Percentiles rank a stretch among this genome's conserved stretches.
These are phyloP conservation scores for Scutellaria baicalensis DNA, from an alignment of 257 asterid genomes.

Conservation along the genomic window DNA sequence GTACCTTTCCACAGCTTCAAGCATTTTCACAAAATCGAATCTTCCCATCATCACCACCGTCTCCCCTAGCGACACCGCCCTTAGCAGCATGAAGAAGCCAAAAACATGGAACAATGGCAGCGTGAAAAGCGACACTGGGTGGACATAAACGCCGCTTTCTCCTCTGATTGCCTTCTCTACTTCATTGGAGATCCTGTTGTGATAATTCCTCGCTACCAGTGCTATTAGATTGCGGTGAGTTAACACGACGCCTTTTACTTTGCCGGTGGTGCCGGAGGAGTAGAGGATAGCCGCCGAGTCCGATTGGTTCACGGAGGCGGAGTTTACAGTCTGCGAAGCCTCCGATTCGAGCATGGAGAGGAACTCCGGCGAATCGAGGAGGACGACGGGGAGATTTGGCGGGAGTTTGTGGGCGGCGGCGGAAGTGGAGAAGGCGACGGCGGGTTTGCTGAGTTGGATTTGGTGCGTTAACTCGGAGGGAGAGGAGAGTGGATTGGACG, in stretches of 20 bases:
- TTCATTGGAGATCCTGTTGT: not conserved
- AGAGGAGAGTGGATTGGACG: conserved; percentile 64
- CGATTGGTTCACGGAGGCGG: conserved; percentile 34
- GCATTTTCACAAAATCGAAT: conserved; percentile 77
- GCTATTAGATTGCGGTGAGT: conserved; percentile 75
- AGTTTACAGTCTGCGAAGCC: not conserved
- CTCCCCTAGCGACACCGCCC: conserved; percentile 65
- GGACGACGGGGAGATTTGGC: conserved; percentile 19
- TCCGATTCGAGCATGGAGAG: conserved; percentile 33
- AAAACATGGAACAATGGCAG: conserved; percentile 84
- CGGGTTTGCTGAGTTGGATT: conserved; percentile 53
- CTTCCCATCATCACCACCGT: conserved; percentile 47
- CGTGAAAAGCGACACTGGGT: conserved; percentile 45
- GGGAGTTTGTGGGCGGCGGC: conserved; percentile 38
- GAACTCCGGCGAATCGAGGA: conserved; percentile 55
- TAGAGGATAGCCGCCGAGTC: conserved; percentile 72
- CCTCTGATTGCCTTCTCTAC: not conserved
- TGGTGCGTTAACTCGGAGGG: conserved; percentile 58
- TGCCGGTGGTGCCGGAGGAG: conserved; percentile 94
- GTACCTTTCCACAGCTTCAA: conserved; percentile 61
- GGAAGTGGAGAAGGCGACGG: conserved; percentile 45
- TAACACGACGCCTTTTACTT: conserved; percentile 69
- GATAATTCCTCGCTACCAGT: conserved; percentile 25
- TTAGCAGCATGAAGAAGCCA: conserved; percentile 66
- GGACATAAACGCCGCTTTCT: conserved; percentile 3